Conservation (phyloP, 2,329 filamentous ascomycete genomes). For the Pseudocercospora ulei region DNA sequence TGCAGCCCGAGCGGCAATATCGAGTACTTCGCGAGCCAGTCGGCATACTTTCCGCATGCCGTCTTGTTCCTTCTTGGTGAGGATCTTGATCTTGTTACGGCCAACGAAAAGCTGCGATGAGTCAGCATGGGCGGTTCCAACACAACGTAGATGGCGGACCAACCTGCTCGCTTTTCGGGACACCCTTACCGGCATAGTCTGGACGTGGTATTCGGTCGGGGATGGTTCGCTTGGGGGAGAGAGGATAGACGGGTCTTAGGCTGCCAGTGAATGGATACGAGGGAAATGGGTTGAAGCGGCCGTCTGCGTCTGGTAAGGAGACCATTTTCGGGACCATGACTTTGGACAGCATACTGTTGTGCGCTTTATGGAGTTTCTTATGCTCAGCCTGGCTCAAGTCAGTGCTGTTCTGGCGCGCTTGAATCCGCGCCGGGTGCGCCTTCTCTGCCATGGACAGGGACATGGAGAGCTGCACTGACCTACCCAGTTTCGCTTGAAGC, state of each 20-base stretch:
- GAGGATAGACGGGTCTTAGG: conserved; percentile 61
- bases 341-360: conserved; percentile 60
- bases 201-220: conserved; percentile 73
- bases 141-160: conserved; percentile 3
- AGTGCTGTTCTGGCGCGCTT: conserved; percentile 11
- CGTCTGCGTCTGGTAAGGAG: conserved; percentile 81
- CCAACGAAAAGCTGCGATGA: conserved; percentile 42
- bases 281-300: conserved; percentile 85
- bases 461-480: conserved; percentile 25
- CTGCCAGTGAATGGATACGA: conserved; percentile 71
- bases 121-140: conserved; percentile 9
- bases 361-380: conserved; percentile 74
- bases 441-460: conserved; percentile 17
- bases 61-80: conserved; percentile 70
- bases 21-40: conserved; percentile 79
- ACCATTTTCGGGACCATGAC: conserved; percentile 68
- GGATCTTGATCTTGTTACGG: conserved; percentile 70
- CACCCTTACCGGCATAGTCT: conserved; percentile 79
- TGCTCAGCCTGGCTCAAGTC: conserved; percentile 56
- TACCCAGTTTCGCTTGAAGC: conserved; percentile 99
- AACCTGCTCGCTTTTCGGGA: conserved; percentile 62
- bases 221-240: conserved; percentile 61
- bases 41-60: conserved; percentile 89
- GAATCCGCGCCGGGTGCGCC: conserved; percentile 6
- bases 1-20: conserved; percentile 73